phyloP scores from a whole-genome alignment of 768 basidiomycete species.

The Boletus vinaceobasis region DNA sequence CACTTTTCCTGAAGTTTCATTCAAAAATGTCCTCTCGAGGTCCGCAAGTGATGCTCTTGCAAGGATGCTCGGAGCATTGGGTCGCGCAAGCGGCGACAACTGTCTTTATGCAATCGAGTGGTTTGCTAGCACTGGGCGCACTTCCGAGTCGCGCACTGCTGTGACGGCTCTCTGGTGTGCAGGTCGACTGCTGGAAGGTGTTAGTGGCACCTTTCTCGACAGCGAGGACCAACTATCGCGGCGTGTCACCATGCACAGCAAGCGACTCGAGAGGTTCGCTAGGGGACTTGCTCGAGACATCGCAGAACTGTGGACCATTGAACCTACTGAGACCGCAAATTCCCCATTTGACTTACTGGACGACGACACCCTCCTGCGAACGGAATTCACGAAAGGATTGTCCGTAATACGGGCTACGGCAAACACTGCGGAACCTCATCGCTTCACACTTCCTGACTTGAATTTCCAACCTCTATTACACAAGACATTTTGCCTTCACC shows the following conservation, averaged over 20 bases:
- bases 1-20: conserved; percentile 56
- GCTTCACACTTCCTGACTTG: conserved; percentile 25
- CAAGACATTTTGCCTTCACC: conserved; percentile 63
- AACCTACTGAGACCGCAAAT: conserved; percentile 30
- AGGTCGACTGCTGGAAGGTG: conserved; percentile 70
- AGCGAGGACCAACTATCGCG: conserved; percentile 11
- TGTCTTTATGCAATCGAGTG: conserved; percentile 81
- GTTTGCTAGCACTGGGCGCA: conserved; percentile 57
- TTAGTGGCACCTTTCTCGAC: conserved; percentile 47
- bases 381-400: conserved; percentile 69
- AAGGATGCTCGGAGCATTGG: conserved; percentile 71
- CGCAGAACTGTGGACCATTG: conserved; percentile 68
- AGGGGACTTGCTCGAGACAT: conserved; percentile 60
- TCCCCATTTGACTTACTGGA: conserved; percentile 10
- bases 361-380: conserved; percentile 38
- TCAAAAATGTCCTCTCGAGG: conserved; percentile 53
- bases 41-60: conserved; percentile 54
- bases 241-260: conserved; percentile 30
- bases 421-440: conserved; percentile 40
- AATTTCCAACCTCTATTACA: conserved; percentile 63
- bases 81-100: conserved; percentile 62
- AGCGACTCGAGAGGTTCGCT: conserved; percentile 59
- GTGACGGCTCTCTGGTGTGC: conserved; percentile 86
- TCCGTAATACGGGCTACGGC: conserved; percentile 57
- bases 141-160: conserved; percentile 42